phyloP scores from a whole-genome alignment of 1,284 basidiomycete genomes.

The Blastosporella zonata region DNA sequence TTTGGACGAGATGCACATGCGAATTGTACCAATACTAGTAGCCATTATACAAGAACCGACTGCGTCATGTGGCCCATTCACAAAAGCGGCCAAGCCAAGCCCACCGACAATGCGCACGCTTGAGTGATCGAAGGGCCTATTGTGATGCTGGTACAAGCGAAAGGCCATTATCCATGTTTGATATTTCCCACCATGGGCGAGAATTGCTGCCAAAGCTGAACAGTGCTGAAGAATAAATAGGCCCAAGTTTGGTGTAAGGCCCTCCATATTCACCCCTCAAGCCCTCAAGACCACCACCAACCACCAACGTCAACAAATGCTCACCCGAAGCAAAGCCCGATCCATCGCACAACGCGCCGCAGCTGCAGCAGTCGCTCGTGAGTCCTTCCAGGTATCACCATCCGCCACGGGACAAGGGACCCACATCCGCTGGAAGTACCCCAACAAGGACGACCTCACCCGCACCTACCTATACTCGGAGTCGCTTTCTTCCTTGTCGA shows the following conservation, averaged over 20 bases:
- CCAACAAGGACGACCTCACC: conserved; percentile 1
- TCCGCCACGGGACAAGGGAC: conserved; percentile 21
- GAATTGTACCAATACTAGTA: too few relatives aligned
- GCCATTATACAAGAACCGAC: too few relatives aligned
- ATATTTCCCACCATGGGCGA: neutral
- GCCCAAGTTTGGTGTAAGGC: neutral
- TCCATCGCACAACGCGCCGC: conserved; percentile 6
- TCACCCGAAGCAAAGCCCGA: conserved; percentile 20
- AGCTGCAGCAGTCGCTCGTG: neutral
- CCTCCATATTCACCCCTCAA: neutral
- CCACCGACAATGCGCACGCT: too few relatives aligned
- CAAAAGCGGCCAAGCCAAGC: too few relatives aligned
- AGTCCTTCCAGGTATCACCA: conserved; percentile 12
- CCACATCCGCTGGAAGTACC: conserved; percentile 21
- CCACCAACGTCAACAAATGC: conserved; percentile 6
- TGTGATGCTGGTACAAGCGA: too few relatives aligned
- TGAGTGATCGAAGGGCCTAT: too few relatives aligned
- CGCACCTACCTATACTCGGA: neutral
- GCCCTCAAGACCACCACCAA: neutral
- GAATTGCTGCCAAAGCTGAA: neutral
- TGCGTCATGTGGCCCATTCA: too few relatives aligned
- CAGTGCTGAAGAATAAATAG: neutral
- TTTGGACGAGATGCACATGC: too few relatives aligned
- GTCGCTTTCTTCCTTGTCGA: conserved; percentile 12
- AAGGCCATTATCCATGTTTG: too few relatives aligned